Evolutionary conservation across 495 filamentous ascomycete genomes (phyloP).

Genomic region (Chaetomium tenue): DNA sequence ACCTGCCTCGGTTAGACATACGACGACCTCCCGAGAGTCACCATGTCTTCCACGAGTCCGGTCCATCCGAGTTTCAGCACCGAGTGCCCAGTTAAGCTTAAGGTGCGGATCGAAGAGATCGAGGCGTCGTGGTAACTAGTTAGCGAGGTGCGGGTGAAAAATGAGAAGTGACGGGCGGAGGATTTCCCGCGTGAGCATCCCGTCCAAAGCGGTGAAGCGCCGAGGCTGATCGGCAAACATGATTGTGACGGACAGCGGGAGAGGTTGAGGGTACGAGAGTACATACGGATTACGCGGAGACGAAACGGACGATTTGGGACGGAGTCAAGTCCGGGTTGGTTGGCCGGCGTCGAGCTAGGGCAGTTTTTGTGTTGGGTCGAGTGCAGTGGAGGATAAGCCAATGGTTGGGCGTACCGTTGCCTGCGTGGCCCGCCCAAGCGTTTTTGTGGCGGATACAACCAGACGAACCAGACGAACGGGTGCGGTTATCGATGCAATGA

Average conservation of each 20-base stretch:
- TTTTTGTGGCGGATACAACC: conserved; percentile 6
- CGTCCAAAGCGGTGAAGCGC: background rate
- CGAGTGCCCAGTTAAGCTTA: background rate
- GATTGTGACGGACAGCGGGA: background rate
- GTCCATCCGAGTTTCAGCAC: background rate
- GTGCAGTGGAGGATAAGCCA: background rate
- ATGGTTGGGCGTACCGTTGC: background rate
- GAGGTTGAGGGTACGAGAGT: background rate
- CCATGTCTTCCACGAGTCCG: background rate
- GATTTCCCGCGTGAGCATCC: background rate
- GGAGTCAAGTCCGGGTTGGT: conserved; percentile 2
- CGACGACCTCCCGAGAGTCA: background rate
- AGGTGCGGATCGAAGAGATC: background rate
- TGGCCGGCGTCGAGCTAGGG: background rate
- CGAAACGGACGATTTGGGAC: background rate
- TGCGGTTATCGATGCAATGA: background rate
- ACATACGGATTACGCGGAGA: background rate
- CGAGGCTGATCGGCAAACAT: background rate
- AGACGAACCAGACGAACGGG: conserved; percentile 9
- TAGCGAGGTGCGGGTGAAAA: background rate
- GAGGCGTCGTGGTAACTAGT: background rate
- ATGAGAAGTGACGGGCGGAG: background rate
- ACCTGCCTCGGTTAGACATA: background rate
- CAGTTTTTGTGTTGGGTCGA: background rate
- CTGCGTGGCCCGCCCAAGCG: background rate